Conservation (phyloP, 1,139 yeast genomes). For the Magnusiomyces sp. region DNA sequence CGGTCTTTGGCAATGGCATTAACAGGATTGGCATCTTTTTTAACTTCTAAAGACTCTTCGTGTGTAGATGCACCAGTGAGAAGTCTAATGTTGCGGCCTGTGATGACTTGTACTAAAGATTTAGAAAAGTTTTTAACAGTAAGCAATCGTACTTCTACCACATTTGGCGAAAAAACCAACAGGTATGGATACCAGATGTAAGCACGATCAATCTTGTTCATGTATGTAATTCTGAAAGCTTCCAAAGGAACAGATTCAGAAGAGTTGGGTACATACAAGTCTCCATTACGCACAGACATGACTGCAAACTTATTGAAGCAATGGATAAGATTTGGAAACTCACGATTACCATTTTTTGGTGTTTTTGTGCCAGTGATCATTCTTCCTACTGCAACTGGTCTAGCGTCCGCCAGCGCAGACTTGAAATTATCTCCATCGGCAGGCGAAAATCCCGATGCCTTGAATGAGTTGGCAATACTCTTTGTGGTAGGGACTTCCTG, state of each 20-base stretch:
- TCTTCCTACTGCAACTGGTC: conserved; percentile 1
- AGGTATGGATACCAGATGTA: conserved; percentile 12
- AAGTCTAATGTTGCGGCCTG: conserved; percentile 13
- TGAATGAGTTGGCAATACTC: too few species aligned
- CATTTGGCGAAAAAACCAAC: conserved; percentile 10
- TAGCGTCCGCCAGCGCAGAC: neutral
- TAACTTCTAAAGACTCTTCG: too few species aligned
- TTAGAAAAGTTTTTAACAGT: conserved; percentile 11
- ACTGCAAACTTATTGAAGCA: conserved; percentile 14
- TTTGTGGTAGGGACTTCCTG: too few species aligned
- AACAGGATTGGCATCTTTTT: too few species aligned
- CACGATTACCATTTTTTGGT: too few species aligned
- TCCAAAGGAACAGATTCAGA: neutral
- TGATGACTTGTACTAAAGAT: conserved; percentile 12
- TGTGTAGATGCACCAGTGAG: conserved; percentile 1
- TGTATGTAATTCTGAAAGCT: conserved; percentile 5
- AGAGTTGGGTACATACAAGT: conserved; percentile 4
- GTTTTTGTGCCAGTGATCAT: too few species aligned
- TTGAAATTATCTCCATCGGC: neutral
- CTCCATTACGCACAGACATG: conserved; percentile 10
- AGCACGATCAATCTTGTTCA: conserved; percentile 11
- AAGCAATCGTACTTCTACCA: conserved; percentile 12
- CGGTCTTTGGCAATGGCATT: too few species aligned
- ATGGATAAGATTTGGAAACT: conserved; percentile 9
- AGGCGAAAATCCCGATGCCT: too few species aligned